Base-by-base conservation (phyloP, 495 filamentous ascomycete species). In the Poronia punctata region DNA sequence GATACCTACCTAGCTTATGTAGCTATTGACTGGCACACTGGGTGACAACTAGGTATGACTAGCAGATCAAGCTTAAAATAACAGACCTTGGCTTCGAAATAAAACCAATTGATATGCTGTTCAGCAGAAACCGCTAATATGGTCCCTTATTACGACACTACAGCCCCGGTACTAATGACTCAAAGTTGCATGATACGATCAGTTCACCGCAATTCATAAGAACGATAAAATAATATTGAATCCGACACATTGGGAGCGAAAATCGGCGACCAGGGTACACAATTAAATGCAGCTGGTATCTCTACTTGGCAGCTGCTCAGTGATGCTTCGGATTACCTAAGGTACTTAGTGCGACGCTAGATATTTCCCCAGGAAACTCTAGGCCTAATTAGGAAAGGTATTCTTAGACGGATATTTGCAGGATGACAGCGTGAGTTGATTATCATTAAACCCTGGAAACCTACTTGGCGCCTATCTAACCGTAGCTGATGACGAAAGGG, bases 341-440 rank as follows among this genome's bases (percentile, higher is more conserved):
- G n/a, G n/a, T n/a, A n/a, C n/a, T n/a, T n/a, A n/a, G n/a, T 42
- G 7, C 14, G 41, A 36, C 20, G 16, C 26, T 36, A 26, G 15
- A 23, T 22, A 32, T 11, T 28, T 36, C 19, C 41, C 34, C 41
- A 24, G 24, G 40, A 31, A 18, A 17, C 33, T 25, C 33, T n/a
- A 44, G 26, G 2, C 22, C 24, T 3, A 31, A 26, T 2, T 6
- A 15, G 9, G 41, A 4, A 37, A 44, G 32, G 32, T 5, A n/a
- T n/a, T n/a, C n/a, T n/a, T n/a, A n/a, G n/a, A n/a, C n/a, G n/a
- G n/a, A n/a, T n/a, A n/a, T n/a, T n/a, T n/a, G n/a, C n/a, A n/a
- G n/a, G n/a, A n/a, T n/a, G n/a, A n/a, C n/a, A n/a, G n/a, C n/a
- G n/a, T n/a, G n/a, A n/a, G n/a, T n/a, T n/a, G n/a, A n/a, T n/a